These are phyloP conservation scores for Lycium barbarum DNA, from an alignment of 257 asterid species.

Conservation along the genomic window DNA sequence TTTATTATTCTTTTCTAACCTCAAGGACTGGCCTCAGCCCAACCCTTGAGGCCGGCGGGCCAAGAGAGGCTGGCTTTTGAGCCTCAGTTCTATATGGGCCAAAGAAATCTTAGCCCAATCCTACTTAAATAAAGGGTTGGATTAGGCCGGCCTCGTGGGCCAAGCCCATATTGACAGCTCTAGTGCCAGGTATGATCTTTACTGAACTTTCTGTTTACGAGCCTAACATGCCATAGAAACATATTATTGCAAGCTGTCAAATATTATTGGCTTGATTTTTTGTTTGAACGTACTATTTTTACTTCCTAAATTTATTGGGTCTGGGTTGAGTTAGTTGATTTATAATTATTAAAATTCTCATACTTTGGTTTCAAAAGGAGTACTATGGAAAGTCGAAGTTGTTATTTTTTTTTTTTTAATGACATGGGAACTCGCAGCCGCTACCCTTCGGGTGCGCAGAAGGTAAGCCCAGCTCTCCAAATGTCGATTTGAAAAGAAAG, in stretches of 20 bases:
- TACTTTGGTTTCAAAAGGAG: background rate
- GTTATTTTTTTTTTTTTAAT: background rate
- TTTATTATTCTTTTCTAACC: too few relatives aligned
- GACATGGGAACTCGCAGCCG: too few relatives aligned
- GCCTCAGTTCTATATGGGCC: too few relatives aligned
- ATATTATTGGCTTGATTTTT: background rate
- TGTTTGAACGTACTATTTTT: background rate
- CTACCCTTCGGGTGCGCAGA: too few relatives aligned
- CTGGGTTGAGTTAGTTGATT: background rate
- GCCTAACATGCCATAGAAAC: background rate
- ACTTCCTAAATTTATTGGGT: background rate
- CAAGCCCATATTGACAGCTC: too few relatives aligned
- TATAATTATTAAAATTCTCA: background rate
- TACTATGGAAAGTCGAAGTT: background rate
- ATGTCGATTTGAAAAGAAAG: background rate
- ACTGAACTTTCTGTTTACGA: background rate
- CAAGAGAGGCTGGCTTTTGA: too few relatives aligned
- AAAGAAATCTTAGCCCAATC: too few relatives aligned
- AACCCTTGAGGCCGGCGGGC: too few relatives aligned
- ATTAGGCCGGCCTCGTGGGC: too few relatives aligned
- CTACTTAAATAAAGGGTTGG: too few relatives aligned
- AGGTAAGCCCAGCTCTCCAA: too few relatives aligned
- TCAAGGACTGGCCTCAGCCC: too few relatives aligned
- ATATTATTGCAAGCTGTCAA: background rate
- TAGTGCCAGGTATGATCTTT: constrained; percentile 65